Evolutionary conservation across 257 asterid species (phyloP).

Genomic region (Solanum arcanum): DNA sequence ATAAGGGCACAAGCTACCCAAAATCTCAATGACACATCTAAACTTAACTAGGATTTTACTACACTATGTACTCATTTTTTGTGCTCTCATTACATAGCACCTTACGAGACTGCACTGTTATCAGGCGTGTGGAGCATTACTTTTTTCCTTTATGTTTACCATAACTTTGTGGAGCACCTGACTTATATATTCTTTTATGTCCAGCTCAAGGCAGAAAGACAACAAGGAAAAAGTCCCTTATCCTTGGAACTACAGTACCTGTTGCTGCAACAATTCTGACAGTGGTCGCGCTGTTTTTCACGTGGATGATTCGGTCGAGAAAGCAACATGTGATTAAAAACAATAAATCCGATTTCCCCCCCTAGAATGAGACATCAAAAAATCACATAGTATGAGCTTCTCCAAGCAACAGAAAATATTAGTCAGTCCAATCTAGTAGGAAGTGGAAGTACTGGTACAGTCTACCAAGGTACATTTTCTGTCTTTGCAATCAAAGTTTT

Average conservation of each 20-base stretch:
- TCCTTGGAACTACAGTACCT: conserved; percentile 15
- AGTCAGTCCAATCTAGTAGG: conserved; percentile 11
- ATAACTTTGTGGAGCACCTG: conserved; percentile 16
- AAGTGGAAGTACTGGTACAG: conserved; percentile 14
- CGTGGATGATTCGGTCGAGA: conserved; percentile 3
- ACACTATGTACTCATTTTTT: too few relatives aligned
- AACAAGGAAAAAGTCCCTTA: not conserved
- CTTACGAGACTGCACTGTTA: too few relatives aligned
- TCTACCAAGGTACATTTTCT: conserved; percentile 8
- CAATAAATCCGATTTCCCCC: not conserved
- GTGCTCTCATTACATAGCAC: too few relatives aligned
- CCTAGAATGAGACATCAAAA: not conserved
- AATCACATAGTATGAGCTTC: conserved; percentile 14
- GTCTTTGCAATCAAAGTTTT: conserved; percentile 27
- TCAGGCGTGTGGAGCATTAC: too few relatives aligned
- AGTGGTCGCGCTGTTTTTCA: not conserved
- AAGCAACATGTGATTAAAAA: not conserved
- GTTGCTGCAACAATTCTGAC: not conserved
- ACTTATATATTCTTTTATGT: conserved; percentile 9
- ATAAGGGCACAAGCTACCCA: too few relatives aligned
- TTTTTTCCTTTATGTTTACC: too few relatives aligned
- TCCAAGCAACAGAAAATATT: conserved; percentile 15
- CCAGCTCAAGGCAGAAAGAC: not conserved
- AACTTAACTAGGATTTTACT: too few relatives aligned
- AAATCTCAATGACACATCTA: too few relatives aligned